phyloP scores from a whole-genome alignment of 768 basidiomycete genomes.

The Lentinus brumalis region DNA sequence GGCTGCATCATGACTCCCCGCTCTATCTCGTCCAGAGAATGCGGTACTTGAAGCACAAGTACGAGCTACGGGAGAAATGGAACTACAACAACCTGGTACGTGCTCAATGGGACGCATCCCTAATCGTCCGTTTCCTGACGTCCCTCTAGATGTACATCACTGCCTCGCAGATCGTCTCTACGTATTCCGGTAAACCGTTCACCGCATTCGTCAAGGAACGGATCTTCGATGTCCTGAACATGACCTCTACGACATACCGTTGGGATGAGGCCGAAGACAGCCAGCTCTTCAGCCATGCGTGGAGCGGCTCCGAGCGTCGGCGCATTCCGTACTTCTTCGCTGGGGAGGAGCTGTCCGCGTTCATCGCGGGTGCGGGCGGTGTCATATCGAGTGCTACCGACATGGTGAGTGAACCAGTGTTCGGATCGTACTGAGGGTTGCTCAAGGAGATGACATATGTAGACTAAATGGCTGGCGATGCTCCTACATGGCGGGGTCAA shows the following conservation, averaged over 20 bases:
- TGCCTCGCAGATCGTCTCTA: slow-evolving; percentile 35
- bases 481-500: slow-evolving; percentile 39
- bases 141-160: slow-evolving; percentile 41
- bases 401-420: slow-evolving; percentile 35
- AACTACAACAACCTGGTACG: slow-evolving; percentile 42
- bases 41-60: slow-evolving; percentile 32
- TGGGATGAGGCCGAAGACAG: slow-evolving; percentile 32
- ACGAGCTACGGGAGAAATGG: slow-evolving; percentile 40
- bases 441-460: not conserved
- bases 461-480: slow-evolving; percentile 43
- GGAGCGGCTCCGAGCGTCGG: slow-evolving; percentile 32
- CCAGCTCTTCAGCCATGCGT: slow-evolving; percentile 37
- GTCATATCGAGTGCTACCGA: slow-evolving; percentile 44
- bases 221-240: slow-evolving; percentile 43
- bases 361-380: slow-evolving; percentile 45
- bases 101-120: not conserved
- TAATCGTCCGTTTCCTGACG: not conserved
- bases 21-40: slow-evolving; percentile 28
- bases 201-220: slow-evolving; percentile 43
- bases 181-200: slow-evolving; percentile 36
- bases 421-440: not conserved
- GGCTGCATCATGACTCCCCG: slow-evolving; percentile 31
- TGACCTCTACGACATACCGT: slow-evolving; percentile 44
- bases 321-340: slow-evolving; percentile 37
- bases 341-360: slow-evolving; percentile 23